Base-by-base conservation (phyloP, 305 asterid genomes). In the Fraxinus latifolia region DNA sequence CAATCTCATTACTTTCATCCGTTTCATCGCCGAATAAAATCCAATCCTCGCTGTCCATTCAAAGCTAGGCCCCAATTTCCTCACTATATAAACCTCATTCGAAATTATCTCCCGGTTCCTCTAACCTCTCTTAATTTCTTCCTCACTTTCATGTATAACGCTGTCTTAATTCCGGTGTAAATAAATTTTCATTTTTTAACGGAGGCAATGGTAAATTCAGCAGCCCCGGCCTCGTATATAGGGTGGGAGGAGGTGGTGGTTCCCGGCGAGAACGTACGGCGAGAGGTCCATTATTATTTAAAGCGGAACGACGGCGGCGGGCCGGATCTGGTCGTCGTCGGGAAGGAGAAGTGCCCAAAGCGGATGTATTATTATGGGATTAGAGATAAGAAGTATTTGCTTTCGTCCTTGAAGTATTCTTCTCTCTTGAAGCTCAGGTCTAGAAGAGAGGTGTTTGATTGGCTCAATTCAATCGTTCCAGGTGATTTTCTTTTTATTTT, bases 371-470 rank as follows among this genome's bases (percentile, higher is more conserved):
- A 74, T 29, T 87, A 81, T 84, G 89, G 80, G 37, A 74, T 90
- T 71, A 80, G 85, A 33, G 85, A 81, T 5, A 73, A 68, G 19
- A 67, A 53, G 65, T 81, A 80, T 5, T 79, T 81, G 86, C 84
- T 82, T 21, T 87, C 84, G 55, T 14, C 25, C 82, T 78, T 83
- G 76, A 83, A 85, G 53, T 80, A 85, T 55, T 79, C 86, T 19
- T 77, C 92, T 19, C 76, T 91, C 83, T 53, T 84, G 84, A 92
- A 92, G 90, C 85, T 89, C 74, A 87, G 91, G 89, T 89, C 95
- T 5, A 87, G 96, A 82, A 88, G 91, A 42, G 92, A 93, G 84
- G 96, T 93, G 44, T 75, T 93, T 31, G 91, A 93, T 89, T 93
- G 93, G 97, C 82, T 95, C 33, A 81, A 90, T 80, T 87, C 93